A percentile compares a stretch with the other conserved stretches of the same genome.
These are phyloP conservation scores for Lumnitzera racemosa DNA, from an alignment of 345 rosid genomes.

Conservation along the genomic window DNA sequence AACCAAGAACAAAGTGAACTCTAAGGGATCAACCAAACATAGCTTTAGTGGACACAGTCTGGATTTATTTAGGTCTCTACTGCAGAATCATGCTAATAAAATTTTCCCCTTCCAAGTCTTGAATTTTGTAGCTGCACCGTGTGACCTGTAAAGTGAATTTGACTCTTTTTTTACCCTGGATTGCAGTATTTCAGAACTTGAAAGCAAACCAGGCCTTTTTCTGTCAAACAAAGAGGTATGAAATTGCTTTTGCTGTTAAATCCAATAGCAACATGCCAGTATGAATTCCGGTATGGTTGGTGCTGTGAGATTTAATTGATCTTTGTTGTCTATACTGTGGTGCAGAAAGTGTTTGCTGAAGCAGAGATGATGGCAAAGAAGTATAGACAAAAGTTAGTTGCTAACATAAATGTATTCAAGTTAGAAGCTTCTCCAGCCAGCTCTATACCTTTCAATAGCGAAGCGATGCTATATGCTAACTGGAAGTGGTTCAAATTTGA, in stretches of 20 bases:
- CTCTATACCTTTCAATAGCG: constrained; percentile 33
- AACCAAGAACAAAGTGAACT: too few relatives aligned
- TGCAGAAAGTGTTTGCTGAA: constrained; percentile 68
- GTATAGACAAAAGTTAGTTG: constrained; percentile 52
- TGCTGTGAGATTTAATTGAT: too few relatives aligned
- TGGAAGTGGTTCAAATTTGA: constrained; percentile 94
- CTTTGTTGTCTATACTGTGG: background rate
- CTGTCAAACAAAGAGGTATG: constrained; percentile 69
- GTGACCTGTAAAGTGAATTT: background rate
- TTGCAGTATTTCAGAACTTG: constrained; percentile 77
- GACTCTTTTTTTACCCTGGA: constrained; percentile 2
- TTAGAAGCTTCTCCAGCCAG: constrained; percentile 25
- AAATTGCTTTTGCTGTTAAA: constrained; percentile 1
- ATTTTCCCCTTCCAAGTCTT: too few relatives aligned
- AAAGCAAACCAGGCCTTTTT: constrained; percentile 82
- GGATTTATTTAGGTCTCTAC: too few relatives aligned
- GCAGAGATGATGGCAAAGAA: constrained; percentile 87
- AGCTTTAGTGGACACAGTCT: too few relatives aligned
- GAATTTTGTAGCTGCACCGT: background rate
- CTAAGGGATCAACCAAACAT: too few relatives aligned
- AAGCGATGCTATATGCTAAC: constrained; percentile 57
- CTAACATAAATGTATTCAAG: constrained; percentile 12
- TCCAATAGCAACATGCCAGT: background rate
- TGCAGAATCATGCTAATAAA: too few relatives aligned
- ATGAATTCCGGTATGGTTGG: too few relatives aligned